phyloP scores from a whole-genome alignment of 495 filamentous ascomycete genomes.

The Lepidopterella palustris region DNA sequence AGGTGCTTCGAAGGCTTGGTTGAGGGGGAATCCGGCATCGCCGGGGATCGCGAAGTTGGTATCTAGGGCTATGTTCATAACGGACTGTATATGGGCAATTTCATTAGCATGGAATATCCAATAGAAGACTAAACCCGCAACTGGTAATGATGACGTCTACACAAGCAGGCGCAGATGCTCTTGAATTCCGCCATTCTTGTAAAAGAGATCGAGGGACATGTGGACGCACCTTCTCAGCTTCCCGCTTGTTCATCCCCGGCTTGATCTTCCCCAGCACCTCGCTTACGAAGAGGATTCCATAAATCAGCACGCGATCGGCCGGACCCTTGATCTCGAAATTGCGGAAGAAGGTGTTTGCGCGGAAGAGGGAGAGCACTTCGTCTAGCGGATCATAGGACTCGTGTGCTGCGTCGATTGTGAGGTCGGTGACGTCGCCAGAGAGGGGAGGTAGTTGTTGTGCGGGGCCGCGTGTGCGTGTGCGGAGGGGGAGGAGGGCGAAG shows the following conservation, averaged over 20 bases:
- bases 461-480: constrained; percentile 85
- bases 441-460: constrained; percentile 77
- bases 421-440: constrained; percentile 57
- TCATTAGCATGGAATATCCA: neutral
- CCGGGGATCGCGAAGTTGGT: constrained; percentile 87
- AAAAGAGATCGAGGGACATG: neutral
- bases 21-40: constrained; percentile 88
- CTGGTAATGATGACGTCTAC: no score
- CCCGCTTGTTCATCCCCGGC: constrained; percentile 54
- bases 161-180: no score
- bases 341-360: constrained; percentile 96
- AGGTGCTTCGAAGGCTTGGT: constrained; percentile 78
- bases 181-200: neutral
- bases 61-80: constrained; percentile 70
- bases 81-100: constrained; percentile 40
- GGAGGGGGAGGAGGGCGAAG: constrained; percentile 88
- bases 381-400: constrained; percentile 93
- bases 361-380: constrained; percentile 86
- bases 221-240: constrained; percentile 38
- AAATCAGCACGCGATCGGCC: constrained; percentile 89
- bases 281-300: constrained; percentile 89
- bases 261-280: constrained; percentile 83
- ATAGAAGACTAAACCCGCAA: no score
- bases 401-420: constrained; percentile 71
- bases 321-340: constrained; percentile 99